phyloP scores from a whole-genome alignment of 2,329 filamentous ascomycete species.

The Fusarium sp. region DNA sequence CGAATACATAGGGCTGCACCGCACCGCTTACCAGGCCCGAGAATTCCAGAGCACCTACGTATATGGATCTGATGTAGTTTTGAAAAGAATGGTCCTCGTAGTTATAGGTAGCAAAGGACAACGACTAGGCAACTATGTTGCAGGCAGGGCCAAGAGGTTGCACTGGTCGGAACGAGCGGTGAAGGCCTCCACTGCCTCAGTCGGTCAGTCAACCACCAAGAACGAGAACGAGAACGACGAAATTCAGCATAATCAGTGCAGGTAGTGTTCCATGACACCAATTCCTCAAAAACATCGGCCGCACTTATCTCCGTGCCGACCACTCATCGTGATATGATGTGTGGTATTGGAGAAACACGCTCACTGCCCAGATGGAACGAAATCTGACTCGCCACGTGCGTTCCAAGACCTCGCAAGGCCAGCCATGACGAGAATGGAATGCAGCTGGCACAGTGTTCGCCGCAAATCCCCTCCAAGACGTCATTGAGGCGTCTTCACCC shows the following conservation, averaged over 20 bases:
- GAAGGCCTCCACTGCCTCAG: background rate
- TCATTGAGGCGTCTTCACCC: conserved; percentile 3
- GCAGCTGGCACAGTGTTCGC: conserved; percentile 15
- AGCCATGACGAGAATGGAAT: background rate
- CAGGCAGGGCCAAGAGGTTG: background rate
- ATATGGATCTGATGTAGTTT: background rate
- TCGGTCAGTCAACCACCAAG: conserved; percentile 2
- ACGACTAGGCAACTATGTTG: background rate
- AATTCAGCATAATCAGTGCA: background rate
- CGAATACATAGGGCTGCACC: background rate
- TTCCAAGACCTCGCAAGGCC: background rate
- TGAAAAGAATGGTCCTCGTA: background rate
- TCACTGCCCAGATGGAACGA: background rate
- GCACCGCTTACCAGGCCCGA: background rate
- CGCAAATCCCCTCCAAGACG: background rate
- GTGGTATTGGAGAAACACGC: background rate
- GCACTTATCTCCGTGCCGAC: background rate
- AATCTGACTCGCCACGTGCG: conserved; percentile 10
- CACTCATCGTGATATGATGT: background rate
- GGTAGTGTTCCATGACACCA: background rate
- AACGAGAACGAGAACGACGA: background rate
- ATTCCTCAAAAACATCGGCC: background rate
- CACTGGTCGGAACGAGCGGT: background rate
- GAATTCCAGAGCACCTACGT: background rate
- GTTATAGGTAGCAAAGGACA: background rate